Base-by-base conservation (phyloP, 371 early-diverging fungal species). In the Syncephalastrum sp. region DNA sequence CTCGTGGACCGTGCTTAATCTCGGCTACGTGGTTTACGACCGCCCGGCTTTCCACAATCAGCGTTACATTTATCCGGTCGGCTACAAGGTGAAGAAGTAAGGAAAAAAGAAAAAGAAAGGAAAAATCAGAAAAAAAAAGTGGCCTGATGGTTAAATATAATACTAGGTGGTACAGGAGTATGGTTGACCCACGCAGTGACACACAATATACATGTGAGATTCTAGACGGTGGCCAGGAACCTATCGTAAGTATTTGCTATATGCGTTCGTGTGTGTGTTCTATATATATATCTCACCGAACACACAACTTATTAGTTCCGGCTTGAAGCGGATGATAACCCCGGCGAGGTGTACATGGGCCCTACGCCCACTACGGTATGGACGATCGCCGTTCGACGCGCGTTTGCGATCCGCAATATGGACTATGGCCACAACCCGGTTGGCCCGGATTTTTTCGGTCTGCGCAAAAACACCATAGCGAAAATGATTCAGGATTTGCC, bases 381-480 rank as follows among this genome's bases (percentile, higher is more conserved):
- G 79, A 79, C 79, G 12, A 79, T 75, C 57, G 70, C 73, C 62
- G 79, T 79, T 19, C 57, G 77, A 41, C 42, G 74, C 8, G 79
- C 79, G 14, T 79, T 79, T 64, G 81, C 82, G 16, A 83, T 96
- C 47, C 85, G 92, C 7, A 87, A 91, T 50, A 83, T 87, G 45
- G 90, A 89, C 50, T 88, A 89, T 66, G 87, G 89, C 15, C 90
- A 90, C 50, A 88, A 90, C 41, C 91, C 91, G 5, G 91, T 91
- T 0, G 97, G 97, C 1, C 95, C 95, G 1, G 97, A 96, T 61
- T 93, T 88, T 64, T 95, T 90, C 74, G 97, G 95, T 0, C 83
- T 95, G 53, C 82, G 94, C 23, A 89, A 92, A 47, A 91, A 92
- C 13, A 91, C 92, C 1, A 90, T 96, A 52, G 85, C 89, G 29